These are phyloP conservation scores for Penicillium olsonii DNA, from an alignment of 2,329 filamentous ascomycete species.

Conservation along the genomic window DNA sequence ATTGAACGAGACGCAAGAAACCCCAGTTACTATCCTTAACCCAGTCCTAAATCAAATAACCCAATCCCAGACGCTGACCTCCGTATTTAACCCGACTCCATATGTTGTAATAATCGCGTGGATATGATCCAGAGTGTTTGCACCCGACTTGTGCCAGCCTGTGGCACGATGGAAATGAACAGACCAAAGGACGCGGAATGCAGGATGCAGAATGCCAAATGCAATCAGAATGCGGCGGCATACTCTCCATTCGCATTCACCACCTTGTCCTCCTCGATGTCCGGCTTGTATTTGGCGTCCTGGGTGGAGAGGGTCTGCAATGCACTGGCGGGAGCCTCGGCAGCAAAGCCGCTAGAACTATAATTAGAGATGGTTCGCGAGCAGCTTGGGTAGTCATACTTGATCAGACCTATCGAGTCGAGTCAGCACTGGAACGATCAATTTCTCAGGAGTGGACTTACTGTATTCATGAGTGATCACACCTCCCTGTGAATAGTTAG, in stretches of 20 bases:
- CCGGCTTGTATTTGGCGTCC: constrained; percentile 61
- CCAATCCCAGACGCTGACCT: too few relatives aligned
- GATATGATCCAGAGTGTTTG: too few relatives aligned
- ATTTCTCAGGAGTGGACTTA: constrained; percentile 45
- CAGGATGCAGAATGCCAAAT: background rate
- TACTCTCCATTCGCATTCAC: constrained; percentile 52
- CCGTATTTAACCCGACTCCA: too few relatives aligned
- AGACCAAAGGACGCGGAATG: too few relatives aligned
- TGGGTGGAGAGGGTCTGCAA: constrained; percentile 67
- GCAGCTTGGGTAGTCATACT: constrained; percentile 33
- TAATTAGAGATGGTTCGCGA: constrained; percentile 4
- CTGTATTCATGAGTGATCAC: constrained; percentile 79
- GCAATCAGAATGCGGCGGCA: constrained; percentile 8
- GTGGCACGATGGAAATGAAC: background rate
- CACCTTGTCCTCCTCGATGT: constrained; percentile 76
- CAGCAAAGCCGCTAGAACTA: constrained; percentile 69
- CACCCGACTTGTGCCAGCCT: too few relatives aligned
- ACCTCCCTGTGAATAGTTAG: constrained; percentile 54
- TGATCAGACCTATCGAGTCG: constrained; percentile 39
- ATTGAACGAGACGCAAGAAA: too few relatives aligned
- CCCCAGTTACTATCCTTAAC: too few relatives aligned
- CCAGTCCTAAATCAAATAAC: too few relatives aligned
- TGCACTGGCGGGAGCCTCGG: constrained; percentile 68
- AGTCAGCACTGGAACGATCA: constrained; percentile 9
- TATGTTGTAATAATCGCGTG: too few relatives aligned